Evolutionary conservation across 1,139 yeast genomes (phyloP), one percentile per base, ranked within the genome.

Genomic region (Zygosaccharomyces pseudobailii): DNA sequence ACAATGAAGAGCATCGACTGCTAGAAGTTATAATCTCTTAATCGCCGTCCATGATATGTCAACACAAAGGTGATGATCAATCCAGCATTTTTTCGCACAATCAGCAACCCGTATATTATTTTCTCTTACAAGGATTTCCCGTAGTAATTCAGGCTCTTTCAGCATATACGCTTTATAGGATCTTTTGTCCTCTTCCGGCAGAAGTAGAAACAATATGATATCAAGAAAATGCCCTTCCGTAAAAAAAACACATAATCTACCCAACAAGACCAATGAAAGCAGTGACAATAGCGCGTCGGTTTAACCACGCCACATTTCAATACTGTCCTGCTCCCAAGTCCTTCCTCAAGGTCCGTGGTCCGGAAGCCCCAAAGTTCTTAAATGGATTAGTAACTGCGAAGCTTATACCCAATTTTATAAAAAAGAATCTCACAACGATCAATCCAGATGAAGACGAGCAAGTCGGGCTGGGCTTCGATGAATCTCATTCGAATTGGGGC

Each of bases 311-410:
- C 8, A 38, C 41, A n/a, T 50, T 62, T n/a, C 47, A 46, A 31
- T 60, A 50, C 39, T 49, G 61, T 19, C 52, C 68, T 3, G 38
- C 51, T 3, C 55, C 59, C 21, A 67, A 67, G 50, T 57, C 75
- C 1, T 60, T 86, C 19, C 61, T 89, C 4, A 74, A 76, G 10
- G 71, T 92, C 8, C 66, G 71, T 6, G 98, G 98, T 0, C 78
- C 76, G 0, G 97, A 90, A 55, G 75, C 95, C 0, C 71, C 88
- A 31, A 81, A 81, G 62, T 90, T 90, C 60, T 72, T 92, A 34
- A 90, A 92, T 64, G 97, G 97, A 0, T 71, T 90, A 33, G 72
- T 86, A 6, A 87, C 97, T 0, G 75, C 88, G 10, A 77, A 88
- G 58, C 66, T 84, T 52, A 59, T 83, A 5, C 88, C 90, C 6